phyloP scores from a whole-genome alignment of 2,329 filamentous ascomycete species.

The Fusarium sarcochroum region DNA sequence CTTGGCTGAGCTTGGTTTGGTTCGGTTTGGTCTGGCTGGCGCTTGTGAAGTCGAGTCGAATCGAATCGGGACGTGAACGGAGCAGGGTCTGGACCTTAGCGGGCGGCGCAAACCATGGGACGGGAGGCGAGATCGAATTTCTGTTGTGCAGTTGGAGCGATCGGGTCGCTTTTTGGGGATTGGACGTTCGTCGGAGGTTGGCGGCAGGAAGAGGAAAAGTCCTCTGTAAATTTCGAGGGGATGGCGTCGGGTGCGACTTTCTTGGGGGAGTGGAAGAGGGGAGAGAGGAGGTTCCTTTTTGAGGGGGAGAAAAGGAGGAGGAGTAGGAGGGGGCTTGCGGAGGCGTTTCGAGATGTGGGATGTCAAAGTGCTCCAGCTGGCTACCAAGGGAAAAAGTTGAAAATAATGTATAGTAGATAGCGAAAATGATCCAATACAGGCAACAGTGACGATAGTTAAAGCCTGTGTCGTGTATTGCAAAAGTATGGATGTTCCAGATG shows the following conservation, averaged over 20 bases:
- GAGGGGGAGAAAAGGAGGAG: conserved; percentile 40
- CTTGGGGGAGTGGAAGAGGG: conserved; percentile 30
- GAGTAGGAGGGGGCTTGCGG: conserved; percentile 37
- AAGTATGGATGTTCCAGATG: conserved; percentile 4
- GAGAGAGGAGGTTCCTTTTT: conserved; percentile 33
- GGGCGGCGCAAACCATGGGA: conserved; percentile 44
- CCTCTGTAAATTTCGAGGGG: conserved; percentile 21
- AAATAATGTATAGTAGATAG: background rate
- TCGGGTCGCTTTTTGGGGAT: conserved; percentile 24
- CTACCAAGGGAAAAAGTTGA: conserved; percentile 2
- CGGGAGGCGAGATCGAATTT: conserved; percentile 44
- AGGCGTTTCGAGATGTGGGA: conserved; percentile 39
- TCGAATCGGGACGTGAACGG: conserved; percentile 42
- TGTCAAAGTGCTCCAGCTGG: conserved; percentile 32
- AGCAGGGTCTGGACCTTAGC: conserved; percentile 44
- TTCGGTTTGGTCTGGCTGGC: conserved; percentile 4
- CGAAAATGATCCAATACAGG: background rate
- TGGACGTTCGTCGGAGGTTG: conserved; percentile 30
- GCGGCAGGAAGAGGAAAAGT: conserved; percentile 30
- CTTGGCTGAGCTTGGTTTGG: conserved; percentile 12
- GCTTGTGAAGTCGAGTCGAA: conserved; percentile 35
- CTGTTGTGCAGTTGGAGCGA: conserved; percentile 34
- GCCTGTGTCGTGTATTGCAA: background rate
- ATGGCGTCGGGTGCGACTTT: conserved; percentile 32
- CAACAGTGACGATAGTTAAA: conserved; percentile 11